A percentile compares a stretch with the other conserved stretches of the same genome.
phyloP scores from a whole-genome alignment of 441 rosid genomes.

The Metrosideros polymorpha region DNA sequence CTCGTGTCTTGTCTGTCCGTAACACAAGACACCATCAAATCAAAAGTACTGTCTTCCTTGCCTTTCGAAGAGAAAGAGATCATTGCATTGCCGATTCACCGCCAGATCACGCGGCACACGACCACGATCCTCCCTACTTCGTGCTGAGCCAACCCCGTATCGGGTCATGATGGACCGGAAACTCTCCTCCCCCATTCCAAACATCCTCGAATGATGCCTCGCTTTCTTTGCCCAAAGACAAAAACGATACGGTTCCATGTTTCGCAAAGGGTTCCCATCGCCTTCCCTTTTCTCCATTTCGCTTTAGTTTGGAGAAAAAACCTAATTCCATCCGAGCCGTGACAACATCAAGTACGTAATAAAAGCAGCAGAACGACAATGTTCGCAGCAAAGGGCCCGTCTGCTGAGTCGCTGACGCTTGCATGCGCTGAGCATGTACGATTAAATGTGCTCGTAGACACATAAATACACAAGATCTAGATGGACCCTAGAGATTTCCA shows the following conservation, averaged over 20 bases:
- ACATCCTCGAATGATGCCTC: background rate
- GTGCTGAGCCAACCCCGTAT: background rate
- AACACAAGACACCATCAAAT: background rate
- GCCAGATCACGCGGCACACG: background rate
- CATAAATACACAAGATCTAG: background rate
- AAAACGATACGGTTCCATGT: background rate
- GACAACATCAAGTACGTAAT: background rate
- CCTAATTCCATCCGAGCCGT: background rate
- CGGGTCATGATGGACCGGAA: background rate
- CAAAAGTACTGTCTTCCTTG: background rate
- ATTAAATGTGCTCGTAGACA: background rate
- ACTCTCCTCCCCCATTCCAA: too few relatives aligned
- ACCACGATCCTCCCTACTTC: background rate
- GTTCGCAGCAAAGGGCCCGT: background rate
- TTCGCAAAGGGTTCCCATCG: background rate
- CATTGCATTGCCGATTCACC: background rate
- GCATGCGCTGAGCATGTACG: background rate
- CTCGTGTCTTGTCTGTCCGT: background rate
- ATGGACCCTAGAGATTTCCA: background rate
- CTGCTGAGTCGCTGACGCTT: background rate
- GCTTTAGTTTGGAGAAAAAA: background rate
- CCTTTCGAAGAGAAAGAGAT: background rate
- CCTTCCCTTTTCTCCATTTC: background rate
- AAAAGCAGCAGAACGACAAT: background rate
- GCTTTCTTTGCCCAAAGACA: background rate